These are phyloP conservation scores for Talaromyces thailandensis DNA, from an alignment of 495 filamentous ascomycete species.

Conservation along the genomic window DNA sequence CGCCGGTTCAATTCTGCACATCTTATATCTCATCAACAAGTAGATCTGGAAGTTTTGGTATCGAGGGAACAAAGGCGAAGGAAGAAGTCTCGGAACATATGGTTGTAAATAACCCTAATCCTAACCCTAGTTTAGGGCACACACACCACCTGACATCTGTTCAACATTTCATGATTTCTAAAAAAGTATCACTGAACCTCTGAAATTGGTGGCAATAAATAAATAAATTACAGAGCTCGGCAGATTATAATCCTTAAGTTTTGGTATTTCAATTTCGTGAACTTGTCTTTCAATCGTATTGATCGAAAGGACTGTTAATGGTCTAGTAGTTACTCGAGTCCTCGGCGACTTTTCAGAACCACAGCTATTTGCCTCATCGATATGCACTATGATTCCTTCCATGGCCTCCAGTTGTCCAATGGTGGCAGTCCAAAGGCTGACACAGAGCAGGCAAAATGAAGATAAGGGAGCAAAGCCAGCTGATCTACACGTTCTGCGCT, in stretches of 20 bases:
- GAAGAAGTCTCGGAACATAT: neutral
- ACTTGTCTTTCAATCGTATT: neutral
- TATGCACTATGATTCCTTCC: neutral
- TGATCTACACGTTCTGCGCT: neutral
- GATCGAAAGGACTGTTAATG: neutral
- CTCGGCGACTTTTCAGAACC: neutral
- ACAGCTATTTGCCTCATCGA: neutral
- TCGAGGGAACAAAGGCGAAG: neutral
- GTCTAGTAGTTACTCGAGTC: neutral
- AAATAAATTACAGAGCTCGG: neutral
- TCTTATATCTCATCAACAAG: neutral
- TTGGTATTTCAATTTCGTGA: constrained; percentile 3
- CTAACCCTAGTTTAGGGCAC: neutral
- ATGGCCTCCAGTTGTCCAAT: neutral
- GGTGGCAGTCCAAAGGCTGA: neutral
- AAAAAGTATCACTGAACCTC: neutral
- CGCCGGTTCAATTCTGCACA: neutral
- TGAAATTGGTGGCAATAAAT: neutral
- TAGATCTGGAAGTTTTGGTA: neutral
- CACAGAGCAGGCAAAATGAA: neutral
- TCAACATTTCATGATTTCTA: neutral
- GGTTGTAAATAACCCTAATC: neutral
- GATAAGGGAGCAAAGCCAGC: neutral
- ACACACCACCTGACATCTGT: neutral
- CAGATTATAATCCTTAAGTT: neutral